Percentiles rank a stretch among this genome's conserved stretches.
These are phyloP conservation scores for Ramaria sp. DNA, from an alignment of 768 basidiomycete genomes.

Conservation along the genomic window DNA sequence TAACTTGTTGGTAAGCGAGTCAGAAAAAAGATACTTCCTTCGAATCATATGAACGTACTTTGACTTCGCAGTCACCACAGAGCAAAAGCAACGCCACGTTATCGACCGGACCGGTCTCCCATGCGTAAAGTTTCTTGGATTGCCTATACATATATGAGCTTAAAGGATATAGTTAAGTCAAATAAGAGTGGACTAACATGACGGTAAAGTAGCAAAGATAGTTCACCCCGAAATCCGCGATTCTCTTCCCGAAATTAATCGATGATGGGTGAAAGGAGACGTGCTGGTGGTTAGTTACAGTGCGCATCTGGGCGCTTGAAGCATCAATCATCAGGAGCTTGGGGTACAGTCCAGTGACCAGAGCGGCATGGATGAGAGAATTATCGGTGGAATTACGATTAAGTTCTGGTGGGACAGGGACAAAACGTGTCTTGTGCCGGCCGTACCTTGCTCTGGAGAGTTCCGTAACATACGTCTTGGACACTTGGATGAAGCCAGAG, in stretches of 20 bases:
- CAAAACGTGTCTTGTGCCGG: constrained; percentile 65
- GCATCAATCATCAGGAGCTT: constrained; percentile 72
- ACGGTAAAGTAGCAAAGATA: constrained; percentile 80
- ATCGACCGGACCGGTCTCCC: constrained; percentile 88
- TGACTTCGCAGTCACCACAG: constrained; percentile 87
- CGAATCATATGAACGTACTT: constrained; percentile 33
- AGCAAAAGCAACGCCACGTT: constrained; percentile 72
- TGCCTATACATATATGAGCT: constrained; percentile 46
- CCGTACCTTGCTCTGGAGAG: constrained; percentile 58
- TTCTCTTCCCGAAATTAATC: constrained; percentile 69
- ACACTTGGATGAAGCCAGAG: constrained; percentile 70
- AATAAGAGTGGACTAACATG: constrained; percentile 40
- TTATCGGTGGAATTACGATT: constrained; percentile 59
- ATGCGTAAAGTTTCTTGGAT: constrained; percentile 84
- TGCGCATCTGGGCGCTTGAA: constrained; percentile 53
- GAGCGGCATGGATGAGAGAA: constrained; percentile 64
- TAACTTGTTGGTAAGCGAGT: constrained; percentile 34
- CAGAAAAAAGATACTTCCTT: background rate
- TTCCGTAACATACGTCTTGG: constrained; percentile 53
- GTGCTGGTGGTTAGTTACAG: constrained; percentile 70
- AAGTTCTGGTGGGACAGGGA: constrained; percentile 58
- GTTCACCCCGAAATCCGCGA: constrained; percentile 61
- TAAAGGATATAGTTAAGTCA: background rate
- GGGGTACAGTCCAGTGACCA: constrained; percentile 83
- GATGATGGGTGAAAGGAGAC: constrained; percentile 85